phyloP scores from a whole-genome alignment of 2,329 filamentous ascomycete genomes.

The Cytospora schulzeri region DNA sequence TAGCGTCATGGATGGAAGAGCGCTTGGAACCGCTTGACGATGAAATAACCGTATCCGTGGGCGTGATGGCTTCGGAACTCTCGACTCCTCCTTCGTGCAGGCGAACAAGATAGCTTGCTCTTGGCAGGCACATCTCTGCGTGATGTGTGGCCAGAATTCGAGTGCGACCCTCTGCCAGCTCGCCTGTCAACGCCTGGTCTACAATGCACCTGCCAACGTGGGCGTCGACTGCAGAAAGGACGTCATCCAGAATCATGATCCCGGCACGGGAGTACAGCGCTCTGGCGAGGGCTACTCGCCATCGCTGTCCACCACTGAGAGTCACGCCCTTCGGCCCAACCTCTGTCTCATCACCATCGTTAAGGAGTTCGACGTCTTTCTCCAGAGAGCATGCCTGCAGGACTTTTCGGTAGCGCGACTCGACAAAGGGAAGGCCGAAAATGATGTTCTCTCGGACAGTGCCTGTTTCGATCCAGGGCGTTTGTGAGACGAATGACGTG shows the following conservation, averaged over 20 bases:
- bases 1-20: constrained; percentile 24
- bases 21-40: constrained; percentile 19
- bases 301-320: constrained; percentile 49
- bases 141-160: constrained; percentile 65
- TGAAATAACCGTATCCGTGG: constrained; percentile 2
- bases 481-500: constrained; percentile 49
- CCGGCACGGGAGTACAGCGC: constrained; percentile 48
- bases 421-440: constrained; percentile 45
- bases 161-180: constrained; percentile 56
- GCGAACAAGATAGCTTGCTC: constrained; percentile 36
- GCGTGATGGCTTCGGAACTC: constrained; percentile 30
- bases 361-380: constrained; percentile 46
- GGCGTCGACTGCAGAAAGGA: constrained; percentile 52
- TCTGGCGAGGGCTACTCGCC: constrained; percentile 48
- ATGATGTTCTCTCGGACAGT: constrained; percentile 49
- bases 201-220: constrained; percentile 51
- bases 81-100: constrained; percentile 36
- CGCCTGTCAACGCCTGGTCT: constrained; percentile 52
- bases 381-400: constrained; percentile 48
- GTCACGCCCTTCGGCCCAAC: constrained; percentile 47
- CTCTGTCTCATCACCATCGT: constrained; percentile 46
- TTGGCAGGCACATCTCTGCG: constrained; percentile 37
- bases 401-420: constrained; percentile 47
- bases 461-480: constrained; percentile 50
- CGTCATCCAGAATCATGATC: constrained; percentile 51